phyloP scores from a whole-genome alignment of 2,329 filamentous ascomycete species.

The Conoideocrella luteorostrata region DNA sequence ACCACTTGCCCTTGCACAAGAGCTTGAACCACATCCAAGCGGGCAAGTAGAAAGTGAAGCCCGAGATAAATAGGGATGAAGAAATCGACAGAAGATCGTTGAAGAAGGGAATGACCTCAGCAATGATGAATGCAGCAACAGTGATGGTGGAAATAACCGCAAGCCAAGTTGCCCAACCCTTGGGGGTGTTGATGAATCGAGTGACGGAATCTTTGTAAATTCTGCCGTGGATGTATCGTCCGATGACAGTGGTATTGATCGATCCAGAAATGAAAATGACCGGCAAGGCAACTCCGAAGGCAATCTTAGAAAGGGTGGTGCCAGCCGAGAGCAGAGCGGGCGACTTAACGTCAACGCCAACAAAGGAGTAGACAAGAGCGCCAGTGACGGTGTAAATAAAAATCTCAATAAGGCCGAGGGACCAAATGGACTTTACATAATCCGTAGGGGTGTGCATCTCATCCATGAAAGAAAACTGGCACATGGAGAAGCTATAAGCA shows the following conservation, averaged over 20 bases:
- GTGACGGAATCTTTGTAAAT: conserved; percentile 36
- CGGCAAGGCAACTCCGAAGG: conserved; percentile 63
- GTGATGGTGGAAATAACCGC: conserved; percentile 51
- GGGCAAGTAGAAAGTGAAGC: conserved; percentile 28
- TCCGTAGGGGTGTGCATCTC: conserved; percentile 44
- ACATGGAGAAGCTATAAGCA: conserved; percentile 54
- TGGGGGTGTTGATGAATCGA: conserved; percentile 41
- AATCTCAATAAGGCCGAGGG: conserved; percentile 57
- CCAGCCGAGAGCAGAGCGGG: conserved; percentile 64
- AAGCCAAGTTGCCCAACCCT: conserved; percentile 50
- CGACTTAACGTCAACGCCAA: conserved; percentile 54
- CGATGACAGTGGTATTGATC: conserved; percentile 51
- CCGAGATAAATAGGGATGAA: conserved; percentile 42
- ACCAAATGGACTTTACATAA: conserved; percentile 48
- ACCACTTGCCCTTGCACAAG: conserved; percentile 20
- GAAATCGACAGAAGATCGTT: conserved; percentile 52
- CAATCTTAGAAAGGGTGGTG: conserved; percentile 53
- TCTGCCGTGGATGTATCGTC: conserved; percentile 40
- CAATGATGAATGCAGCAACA: conserved; percentile 61
- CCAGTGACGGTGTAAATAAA: conserved; percentile 61
- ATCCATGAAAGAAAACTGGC: conserved; percentile 48
- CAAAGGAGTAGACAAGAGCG: conserved; percentile 62
- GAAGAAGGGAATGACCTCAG: conserved; percentile 67
- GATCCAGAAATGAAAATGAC: conserved; percentile 71
- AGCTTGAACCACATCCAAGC: conserved; percentile 36